These are phyloP conservation scores for Gyrodon lividus DNA, from an alignment of 768 basidiomycete species.

Conservation along the genomic window DNA sequence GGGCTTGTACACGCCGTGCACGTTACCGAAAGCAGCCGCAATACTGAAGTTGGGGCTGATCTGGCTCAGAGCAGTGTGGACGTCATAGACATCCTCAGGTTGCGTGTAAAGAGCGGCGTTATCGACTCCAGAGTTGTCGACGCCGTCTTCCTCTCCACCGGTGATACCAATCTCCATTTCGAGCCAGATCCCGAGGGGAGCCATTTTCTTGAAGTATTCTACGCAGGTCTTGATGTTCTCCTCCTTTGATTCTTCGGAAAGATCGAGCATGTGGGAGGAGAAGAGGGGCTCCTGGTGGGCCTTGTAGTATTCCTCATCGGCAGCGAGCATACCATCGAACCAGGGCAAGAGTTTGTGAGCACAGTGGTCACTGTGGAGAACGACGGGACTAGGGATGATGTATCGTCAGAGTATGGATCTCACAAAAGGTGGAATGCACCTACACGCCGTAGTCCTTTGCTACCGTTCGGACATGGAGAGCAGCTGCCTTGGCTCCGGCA, in stretches of 20 bases:
- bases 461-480: conserved; percentile 85
- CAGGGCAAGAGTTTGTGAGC: conserved; percentile 97
- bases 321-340: conserved; percentile 99
- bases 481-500: conserved; percentile 88
- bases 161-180: conserved; percentile 99
- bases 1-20: conserved; percentile 99
- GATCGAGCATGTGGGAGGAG: conserved; percentile 98
- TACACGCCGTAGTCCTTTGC: conserved; percentile 92
- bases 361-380: conserved; percentile 98
- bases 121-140: conserved; percentile 96
- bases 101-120: conserved; percentile 95
- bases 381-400: conserved; percentile 67
- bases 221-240: conserved; percentile 93
- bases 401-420: conserved; percentile 1
- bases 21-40: conserved; percentile 98
- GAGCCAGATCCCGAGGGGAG: conserved; percentile 88
- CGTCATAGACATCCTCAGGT: conserved; percentile 92
- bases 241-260: conserved; percentile 89
- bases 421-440: conserved; percentile 32
- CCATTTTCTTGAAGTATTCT: conserved; percentile 95
- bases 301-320: conserved; percentile 92
- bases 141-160: conserved; percentile 98
- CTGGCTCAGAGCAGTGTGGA: conserved; percentile 77
- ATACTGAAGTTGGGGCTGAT: conserved; percentile 95
- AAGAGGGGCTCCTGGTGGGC: conserved; percentile 84